Percentiles rank a stretch among this genome's conserved stretches.
phyloP scores from a whole-genome alignment of 108 stramenopile genomes.

The Nannochloropsis oceanica region DNA sequence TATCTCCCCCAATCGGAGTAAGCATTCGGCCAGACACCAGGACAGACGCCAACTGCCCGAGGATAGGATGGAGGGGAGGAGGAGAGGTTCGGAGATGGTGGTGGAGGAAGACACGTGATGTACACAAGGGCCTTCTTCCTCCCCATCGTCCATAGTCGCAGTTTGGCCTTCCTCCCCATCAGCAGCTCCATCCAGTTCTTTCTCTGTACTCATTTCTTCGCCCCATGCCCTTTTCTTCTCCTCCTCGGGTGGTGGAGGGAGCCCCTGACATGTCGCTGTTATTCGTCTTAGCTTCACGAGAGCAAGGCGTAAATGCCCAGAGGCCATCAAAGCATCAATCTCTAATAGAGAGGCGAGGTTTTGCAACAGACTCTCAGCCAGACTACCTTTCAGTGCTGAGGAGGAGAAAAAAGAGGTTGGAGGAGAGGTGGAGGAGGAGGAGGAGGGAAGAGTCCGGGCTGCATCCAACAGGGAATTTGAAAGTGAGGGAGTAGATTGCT shows the following conservation, averaged over 20 bases:
- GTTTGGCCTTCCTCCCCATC: not conserved
- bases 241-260: not conserved
- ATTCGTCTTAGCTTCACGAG: not conserved
- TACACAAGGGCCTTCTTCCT: no score
- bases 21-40: not conserved
- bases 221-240: not conserved
- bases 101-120: no score
- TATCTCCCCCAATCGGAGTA: not conserved
- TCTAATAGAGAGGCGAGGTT: not conserved
- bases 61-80: not conserved
- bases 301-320: not conserved
- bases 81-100: not conserved
- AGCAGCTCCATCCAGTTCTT: not conserved
- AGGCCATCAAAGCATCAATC: not conserved
- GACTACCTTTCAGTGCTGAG: not conserved
- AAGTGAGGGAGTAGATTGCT: no score
- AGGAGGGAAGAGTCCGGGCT: not conserved
- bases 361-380: not conserved
- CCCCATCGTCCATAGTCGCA: no score
- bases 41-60: not conserved
- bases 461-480: no score
- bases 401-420: no score
- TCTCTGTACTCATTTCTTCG: not conserved
- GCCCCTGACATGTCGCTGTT: not conserved
- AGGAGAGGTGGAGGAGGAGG: not conserved